Percentiles rank a stretch among this genome's conserved stretches.
Evolutionary conservation across 768 basidiomycete genomes (phyloP).

Genomic region (Ramaria sp.): DNA sequence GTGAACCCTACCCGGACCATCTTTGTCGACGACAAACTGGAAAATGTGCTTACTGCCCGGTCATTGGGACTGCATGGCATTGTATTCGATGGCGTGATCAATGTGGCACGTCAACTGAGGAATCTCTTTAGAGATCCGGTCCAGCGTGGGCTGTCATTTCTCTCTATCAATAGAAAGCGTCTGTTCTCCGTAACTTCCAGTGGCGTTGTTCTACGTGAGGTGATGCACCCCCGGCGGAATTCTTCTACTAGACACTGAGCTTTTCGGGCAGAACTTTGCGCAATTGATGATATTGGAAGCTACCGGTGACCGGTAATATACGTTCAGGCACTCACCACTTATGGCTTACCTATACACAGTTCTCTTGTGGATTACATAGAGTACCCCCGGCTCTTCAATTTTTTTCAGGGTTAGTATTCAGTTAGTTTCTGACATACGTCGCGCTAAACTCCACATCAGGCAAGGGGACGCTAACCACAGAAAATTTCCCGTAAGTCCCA

Average conservation of each 20-base stretch:
- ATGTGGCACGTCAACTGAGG: slow-evolving; percentile 35
- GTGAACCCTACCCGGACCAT: slow-evolving; percentile 36
- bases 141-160: slow-evolving; percentile 30
- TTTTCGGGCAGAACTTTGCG: no score
- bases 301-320: slow-evolving; percentile 32
- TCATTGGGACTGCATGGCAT: slow-evolving; percentile 46
- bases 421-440: no score
- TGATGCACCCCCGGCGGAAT: not conserved
- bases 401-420: not conserved
- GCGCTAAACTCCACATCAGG: not conserved
- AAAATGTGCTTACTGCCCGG: slow-evolving; percentile 43
- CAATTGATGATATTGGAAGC: slow-evolving; percentile 48
- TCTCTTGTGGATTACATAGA: no score
- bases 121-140: slow-evolving; percentile 40
- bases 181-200: no score
- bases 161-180: slow-evolving; percentile 28
- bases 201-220: slow-evolving; percentile 31
- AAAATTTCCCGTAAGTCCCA: not conserved
- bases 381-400: no score
- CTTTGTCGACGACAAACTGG: no score
- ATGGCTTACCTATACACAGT: not conserved
- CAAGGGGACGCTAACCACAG: not conserved
- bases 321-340: not conserved
- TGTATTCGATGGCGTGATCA: no score
- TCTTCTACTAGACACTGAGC: slow-evolving; percentile 12